Conservation (phyloP, 176 grass and related monocot species). For the Leersia perrieri region DNA sequence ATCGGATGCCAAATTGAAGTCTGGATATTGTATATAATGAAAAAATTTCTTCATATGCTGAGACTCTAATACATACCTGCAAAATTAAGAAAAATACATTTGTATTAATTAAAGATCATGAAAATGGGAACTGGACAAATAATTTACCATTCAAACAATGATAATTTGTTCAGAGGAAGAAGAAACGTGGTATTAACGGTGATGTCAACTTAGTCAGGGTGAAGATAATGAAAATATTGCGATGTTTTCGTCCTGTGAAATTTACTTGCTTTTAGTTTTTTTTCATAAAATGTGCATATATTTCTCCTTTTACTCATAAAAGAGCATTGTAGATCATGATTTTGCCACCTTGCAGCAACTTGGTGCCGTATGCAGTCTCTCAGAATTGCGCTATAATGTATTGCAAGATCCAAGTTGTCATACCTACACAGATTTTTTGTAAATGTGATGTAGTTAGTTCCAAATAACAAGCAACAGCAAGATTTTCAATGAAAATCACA, state of each 20-base stretch:
- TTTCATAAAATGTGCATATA: not conserved
- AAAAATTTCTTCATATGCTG: constrained; percentile 57
- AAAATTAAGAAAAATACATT: not conserved
- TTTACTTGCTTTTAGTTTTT: not conserved
- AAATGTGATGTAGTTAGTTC: not conserved
- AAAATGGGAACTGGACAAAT: not conserved
- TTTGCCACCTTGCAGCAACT: constrained; percentile 63
- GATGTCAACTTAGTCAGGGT: not conserved
- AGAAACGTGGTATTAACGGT: not conserved
- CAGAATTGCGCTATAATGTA: constrained; percentile 62
- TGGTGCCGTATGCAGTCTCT: constrained; percentile 69
- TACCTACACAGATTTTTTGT: constrained; percentile 24
- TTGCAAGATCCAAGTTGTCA: constrained; percentile 52
- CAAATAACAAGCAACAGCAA: not conserved
- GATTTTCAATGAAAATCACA: not conserved
- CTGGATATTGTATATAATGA: constrained; percentile 50
- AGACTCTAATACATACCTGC: constrained; percentile 53
- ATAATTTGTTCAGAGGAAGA: not conserved
- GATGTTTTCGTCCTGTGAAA: not conserved
- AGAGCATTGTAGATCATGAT: not conserved
- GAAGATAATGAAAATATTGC: not conserved
- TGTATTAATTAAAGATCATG: not conserved
- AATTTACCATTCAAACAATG: not conserved
- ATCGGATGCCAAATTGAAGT: constrained; percentile 61
- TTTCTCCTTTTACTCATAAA: not conserved